Evolutionary conservation across 2,329 filamentous ascomycete genomes (phyloP), one percentile per base, ranked within the genome.

Genomic region (Penicillium sp.): DNA sequence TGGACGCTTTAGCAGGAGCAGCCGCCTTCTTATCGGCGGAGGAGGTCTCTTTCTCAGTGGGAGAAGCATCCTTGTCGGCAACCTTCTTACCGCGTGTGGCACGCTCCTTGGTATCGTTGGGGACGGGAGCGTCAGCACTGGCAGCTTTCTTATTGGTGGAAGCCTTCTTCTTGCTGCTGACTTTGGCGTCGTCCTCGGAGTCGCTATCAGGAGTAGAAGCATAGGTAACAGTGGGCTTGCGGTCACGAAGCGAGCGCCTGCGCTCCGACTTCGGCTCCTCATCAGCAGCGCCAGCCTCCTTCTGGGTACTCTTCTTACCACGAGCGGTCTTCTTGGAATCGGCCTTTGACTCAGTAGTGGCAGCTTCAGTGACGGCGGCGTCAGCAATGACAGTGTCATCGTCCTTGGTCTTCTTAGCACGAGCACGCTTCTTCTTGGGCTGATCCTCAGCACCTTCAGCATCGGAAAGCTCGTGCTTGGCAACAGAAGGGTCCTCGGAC

Each of bases 401-500:
- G 10, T 50, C 37, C 9, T 39, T 14, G 12, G 41, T 18, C 25
- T 54, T 58, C 31, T 45, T 54, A 6, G 41, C 28, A 29, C 46
- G 46, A 16, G 18, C 16, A 5, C 37, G 30, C 16, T 50, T 45
- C 29, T 50, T 58, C 42, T 58, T 59, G 10, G 58, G 53, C 35
- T 52, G 40, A 12, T 59, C 51, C 3, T 53, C 50, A 1, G 34
- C 46, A n/a, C 43, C 27, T 8, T 45, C 52, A 13, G 31, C 12
- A 3, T 46, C 36, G 11, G 27, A 27, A 6, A 30, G 11, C 6
- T 11, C 25, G 25, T 33, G 47, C 36, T 50, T 50, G 14, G 29
- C 40, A n/a, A n/a, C 19, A 16, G 40, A 6, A 25, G 47, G 34
- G 34, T 45, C 16, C 29, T 50, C 33, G 10, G n/a, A 41, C 8